These are phyloP conservation scores for Exserohilum rostratum DNA, from an alignment of 2,329 filamentous ascomycete genomes.

Conservation along the genomic window DNA sequence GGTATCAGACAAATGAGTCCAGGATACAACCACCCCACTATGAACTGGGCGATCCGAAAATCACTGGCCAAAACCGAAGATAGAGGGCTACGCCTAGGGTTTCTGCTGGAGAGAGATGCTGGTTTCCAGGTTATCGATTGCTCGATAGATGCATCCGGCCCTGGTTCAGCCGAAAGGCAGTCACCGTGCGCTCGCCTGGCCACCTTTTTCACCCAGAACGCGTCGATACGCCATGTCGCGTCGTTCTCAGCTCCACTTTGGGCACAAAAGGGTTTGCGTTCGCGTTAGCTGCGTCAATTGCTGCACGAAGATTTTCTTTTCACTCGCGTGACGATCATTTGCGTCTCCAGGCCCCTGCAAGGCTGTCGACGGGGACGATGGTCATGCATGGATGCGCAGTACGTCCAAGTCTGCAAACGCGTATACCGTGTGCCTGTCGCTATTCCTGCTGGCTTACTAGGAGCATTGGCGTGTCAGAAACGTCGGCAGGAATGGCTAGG, in stretches of 20 bases:
- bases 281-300: constrained; percentile 27
- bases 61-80: neutral
- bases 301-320: constrained; percentile 36
- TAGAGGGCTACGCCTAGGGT: neutral
- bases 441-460: too few species aligned
- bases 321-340: constrained; percentile 32
- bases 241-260: constrained; percentile 31
- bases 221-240: constrained; percentile 40
- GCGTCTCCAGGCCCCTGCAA: constrained; percentile 10
- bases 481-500: constrained; percentile 4
- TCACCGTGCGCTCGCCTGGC: constrained; percentile 32
- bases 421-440: neutral
- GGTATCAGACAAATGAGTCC: neutral
- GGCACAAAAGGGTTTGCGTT: constrained; percentile 15
- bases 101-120: neutral
- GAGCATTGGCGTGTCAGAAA: neutral
- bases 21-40: neutral
- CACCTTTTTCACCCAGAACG: constrained; percentile 31
- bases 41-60: neutral
- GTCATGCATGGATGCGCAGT: neutral
- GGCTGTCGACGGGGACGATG: neutral
- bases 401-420: neutral
- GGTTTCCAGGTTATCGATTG: constrained; percentile 5
- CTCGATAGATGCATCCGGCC: constrained; percentile 12
- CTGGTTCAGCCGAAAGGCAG: constrained; percentile 23